These are phyloP conservation scores for Penicillium sp. DNA, from an alignment of 2,329 filamentous ascomycete species.

Conservation along the genomic window DNA sequence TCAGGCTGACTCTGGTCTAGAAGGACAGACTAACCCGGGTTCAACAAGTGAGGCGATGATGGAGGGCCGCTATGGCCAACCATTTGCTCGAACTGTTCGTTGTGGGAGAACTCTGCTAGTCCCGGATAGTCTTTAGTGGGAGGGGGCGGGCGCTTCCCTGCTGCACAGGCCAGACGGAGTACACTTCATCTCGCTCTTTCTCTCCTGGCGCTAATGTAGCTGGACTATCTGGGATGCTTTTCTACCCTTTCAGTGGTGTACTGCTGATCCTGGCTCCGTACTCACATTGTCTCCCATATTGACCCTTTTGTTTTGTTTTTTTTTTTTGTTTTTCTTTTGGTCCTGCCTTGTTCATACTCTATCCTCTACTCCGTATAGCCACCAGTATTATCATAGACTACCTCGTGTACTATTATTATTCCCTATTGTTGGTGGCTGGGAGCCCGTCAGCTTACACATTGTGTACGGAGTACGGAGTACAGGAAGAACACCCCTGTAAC, in stretches of 20 bases:
- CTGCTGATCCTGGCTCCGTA: neutral
- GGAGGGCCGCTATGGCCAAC: slow-evolving; percentile 12
- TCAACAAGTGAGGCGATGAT: slow-evolving; percentile 11
- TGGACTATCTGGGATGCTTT: slow-evolving; percentile 4
- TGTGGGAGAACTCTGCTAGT: slow-evolving; percentile 4
- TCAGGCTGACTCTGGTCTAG: slow-evolving; percentile 7
- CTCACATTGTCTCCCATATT: neutral
- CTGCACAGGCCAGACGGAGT: slow-evolving; percentile 5
- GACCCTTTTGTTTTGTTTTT: neutral
- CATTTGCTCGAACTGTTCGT: slow-evolving; percentile 9
- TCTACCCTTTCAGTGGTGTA: neutral
- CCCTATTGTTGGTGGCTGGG: slow-evolving; percentile 3
- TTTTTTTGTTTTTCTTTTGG: neutral
- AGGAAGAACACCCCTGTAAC: neutral
- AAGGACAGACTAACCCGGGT: neutral
- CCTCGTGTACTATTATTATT: too few relatives aligned
- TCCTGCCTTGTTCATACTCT: neutral
- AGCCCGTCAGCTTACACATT: neutral
- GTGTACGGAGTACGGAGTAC: neutral
- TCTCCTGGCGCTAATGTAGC: slow-evolving; percentile 14
- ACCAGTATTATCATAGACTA: too few relatives aligned
- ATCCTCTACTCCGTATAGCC: too few relatives aligned
- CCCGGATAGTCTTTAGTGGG: neutral
- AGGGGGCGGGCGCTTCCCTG: slow-evolving; percentile 2
- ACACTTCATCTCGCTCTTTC: slow-evolving; percentile 11